phyloP scores from a whole-genome alignment of 805 yeast genomes.

The Candida parachauliodes region DNA sequence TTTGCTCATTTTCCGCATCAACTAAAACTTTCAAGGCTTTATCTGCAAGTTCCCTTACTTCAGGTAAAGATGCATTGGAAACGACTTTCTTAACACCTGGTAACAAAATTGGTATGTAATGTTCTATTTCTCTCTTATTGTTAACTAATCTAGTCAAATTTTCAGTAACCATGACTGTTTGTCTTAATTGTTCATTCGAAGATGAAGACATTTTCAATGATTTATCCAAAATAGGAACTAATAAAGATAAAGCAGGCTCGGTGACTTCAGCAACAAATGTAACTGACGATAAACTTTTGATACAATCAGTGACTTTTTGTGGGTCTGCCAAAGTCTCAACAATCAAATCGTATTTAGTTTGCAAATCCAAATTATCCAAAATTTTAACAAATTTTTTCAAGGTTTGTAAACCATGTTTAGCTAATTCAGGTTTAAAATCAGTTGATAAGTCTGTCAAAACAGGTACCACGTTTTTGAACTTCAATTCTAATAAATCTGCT shows the following conservation, averaged over 20 bases:
- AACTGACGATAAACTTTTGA: slow-evolving; percentile 84
- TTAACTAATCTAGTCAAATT: slow-evolving; percentile 93
- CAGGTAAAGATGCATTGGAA: slow-evolving; percentile 89
- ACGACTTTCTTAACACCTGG: slow-evolving; percentile 93
- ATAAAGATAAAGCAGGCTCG: slow-evolving; percentile 85
- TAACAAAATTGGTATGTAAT: slow-evolving; percentile 76
- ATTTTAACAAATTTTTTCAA: slow-evolving; percentile 71
- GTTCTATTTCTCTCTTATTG: slow-evolving; percentile 86
- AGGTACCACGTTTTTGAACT: slow-evolving; percentile 78
- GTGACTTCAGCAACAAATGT: slow-evolving; percentile 98
- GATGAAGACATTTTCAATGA: slow-evolving; percentile 84
- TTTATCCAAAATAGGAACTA: slow-evolving; percentile 89
- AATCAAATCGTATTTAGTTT: slow-evolving; percentile 77
- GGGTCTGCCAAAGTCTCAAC: slow-evolving; percentile 91
- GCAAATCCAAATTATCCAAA: slow-evolving; percentile 88
- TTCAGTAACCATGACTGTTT: slow-evolving; percentile 93
- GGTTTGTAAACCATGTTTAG: slow-evolving; percentile 75
- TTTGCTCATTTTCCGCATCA: slow-evolving; percentile 70
- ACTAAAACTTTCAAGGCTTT: slow-evolving; percentile 81
- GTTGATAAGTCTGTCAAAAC: slow-evolving; percentile 84
- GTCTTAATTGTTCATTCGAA: slow-evolving; percentile 94
- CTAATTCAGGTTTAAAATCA: slow-evolving; percentile 94
- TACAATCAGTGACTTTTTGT: slow-evolving; percentile 80
- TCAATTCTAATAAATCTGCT: slow-evolving; percentile 77
- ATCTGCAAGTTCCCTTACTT: slow-evolving; percentile 87